Evolutionary conservation across 1,284 basidiomycete genomes (phyloP), one percentile per base, ranked within the genome.

Genomic region (Kwoniella shivajii): DNA sequence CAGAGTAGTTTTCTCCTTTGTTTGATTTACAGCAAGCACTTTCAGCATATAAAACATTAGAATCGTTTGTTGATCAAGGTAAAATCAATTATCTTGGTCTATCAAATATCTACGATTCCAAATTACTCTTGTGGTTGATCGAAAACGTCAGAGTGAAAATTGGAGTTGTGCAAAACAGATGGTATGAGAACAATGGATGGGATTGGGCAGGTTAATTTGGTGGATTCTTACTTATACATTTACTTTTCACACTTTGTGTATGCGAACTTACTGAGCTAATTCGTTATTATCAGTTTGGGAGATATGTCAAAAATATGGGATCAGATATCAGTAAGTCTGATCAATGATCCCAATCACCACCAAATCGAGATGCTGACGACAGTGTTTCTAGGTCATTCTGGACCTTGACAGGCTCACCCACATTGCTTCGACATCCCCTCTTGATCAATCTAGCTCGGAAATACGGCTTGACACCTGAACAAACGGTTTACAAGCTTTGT

Each of bases 131-230:
- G 38, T 79, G 81, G 38, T 71, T 90, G 37, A 81, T 81, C 31
- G 75, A 80, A 4, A 59, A 70, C 24, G 73, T 66, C 1, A 59
- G 57, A 18, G 81, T 87, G 31, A 81, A 81, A 57, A 82, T 88
- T 2, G 82, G 86, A 56, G 82, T 90, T 24, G 88, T 91, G 14
- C 89, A 90, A 75, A 90, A 90, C 73, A 76, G 88, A 50, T 91
- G 89, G 89, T 86, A 85, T 65, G 85, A 90, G 70, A 85, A 85
- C 10, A 91, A 90, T 64, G 80, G 76, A 4, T 91, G 88, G 87
- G 88, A 90, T 67, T 80, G 78, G 57, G 80, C 81, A 2, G 84
- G 74, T 73, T 44, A 56, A 16, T 9, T 14, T 24, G 10, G 42
- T 39, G 6, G 20, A 26, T 4, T 78, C 82, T 63, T 72, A 72